A percentile compares a stretch with the other conserved stretches of the same genome.
Conservation (phyloP, 1,284 basidiomycete genomes). For the Puccinia coronata region DNA sequence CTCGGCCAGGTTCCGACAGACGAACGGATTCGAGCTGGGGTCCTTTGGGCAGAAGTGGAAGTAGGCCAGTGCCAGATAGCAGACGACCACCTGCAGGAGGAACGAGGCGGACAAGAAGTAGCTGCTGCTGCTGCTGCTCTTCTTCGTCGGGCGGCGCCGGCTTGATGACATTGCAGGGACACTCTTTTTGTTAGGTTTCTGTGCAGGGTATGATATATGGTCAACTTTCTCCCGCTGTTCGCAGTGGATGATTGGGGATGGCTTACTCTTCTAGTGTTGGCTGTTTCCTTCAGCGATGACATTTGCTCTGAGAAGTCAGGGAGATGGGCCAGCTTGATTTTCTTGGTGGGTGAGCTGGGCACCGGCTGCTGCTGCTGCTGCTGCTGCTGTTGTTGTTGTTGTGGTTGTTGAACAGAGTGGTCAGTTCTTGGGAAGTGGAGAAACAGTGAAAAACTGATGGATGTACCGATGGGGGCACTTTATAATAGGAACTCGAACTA, state of each 20-base stretch:
- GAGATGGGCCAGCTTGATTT: constrained; percentile 6
- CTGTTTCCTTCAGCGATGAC: not conserved
- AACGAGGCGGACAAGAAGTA: not conserved
- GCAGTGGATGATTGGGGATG: not conserved
- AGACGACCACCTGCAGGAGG: constrained; percentile 1
- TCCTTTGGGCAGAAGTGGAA: constrained; percentile 46
- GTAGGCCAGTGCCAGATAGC: constrained; percentile 36
- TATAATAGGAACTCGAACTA: too few species aligned
- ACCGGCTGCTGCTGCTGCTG: not conserved
- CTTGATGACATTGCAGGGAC: too few species aligned
- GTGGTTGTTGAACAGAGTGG: too few species aligned
- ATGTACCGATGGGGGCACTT: too few species aligned
- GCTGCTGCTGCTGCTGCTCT: not conserved
- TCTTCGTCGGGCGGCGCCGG: too few species aligned
- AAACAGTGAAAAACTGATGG: too few species aligned
- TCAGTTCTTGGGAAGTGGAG: too few species aligned
- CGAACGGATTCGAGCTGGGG: constrained; percentile 27
- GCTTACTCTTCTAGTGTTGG: not conserved
- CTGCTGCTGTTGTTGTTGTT: not conserved
- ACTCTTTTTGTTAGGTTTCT: not conserved
- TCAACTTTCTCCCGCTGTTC: too few species aligned
- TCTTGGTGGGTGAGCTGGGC: constrained; percentile 10
- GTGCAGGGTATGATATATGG: too few species aligned
- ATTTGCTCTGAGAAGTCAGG: constrained; percentile 8
- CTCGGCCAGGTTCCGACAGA: constrained; percentile 37